Base-by-base conservation (phyloP, 768 basidiomycete species). In the Naganishia randhawae region DNA sequence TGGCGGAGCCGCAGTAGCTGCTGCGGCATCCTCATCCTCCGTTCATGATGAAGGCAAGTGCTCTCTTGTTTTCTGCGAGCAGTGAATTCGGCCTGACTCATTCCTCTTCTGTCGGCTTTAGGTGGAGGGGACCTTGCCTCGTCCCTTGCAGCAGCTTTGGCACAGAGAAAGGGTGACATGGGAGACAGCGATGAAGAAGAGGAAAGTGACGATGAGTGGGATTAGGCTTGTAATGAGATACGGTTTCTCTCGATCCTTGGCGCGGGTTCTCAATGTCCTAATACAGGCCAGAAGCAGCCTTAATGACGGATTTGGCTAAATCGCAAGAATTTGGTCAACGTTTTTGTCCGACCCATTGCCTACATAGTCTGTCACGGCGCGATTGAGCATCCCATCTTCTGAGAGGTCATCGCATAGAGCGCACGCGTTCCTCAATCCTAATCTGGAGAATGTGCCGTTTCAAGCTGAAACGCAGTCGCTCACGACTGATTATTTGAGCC, bases 101-200 rank as follows among this genome's bases (percentile, higher is more conserved):
- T 57, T 16, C 22, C 16, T 41, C 22, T 16, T 32, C 35, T 32
- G 19, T 11, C 11, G 2, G n/a, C 14, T 50, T 13, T 35, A 69
- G 86, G 83, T 14, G 90, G 88, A 13, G 88, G 85, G 0, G 88
- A 93, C 80, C 78, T 95, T 69, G 92, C 92, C 0, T 84, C 86
- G 4, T 90, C 91, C 9, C 82, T 96, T 52, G 93, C 92, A 6
- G 89, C 86, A 55, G 92, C 92, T 1, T 80, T 97, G 70, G 81
- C 87, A 73, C 86, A 88, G 77, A 82, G 93, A 72, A 95, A 90
- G 77, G 91, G 89, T 82, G 88, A 90, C 75, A 81, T 95, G 72
- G 92, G 89, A 1, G 91, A 92, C 72, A 90, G 89, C 73, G 89
- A 82, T 57, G 81, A 90, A 72, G 88, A 89, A 57, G 88, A 89